Evolutionary conservation across 2,329 filamentous ascomycete species (phyloP), one percentile per base, ranked within the genome.

Genomic region (Aspergillus pseudotamarii): DNA sequence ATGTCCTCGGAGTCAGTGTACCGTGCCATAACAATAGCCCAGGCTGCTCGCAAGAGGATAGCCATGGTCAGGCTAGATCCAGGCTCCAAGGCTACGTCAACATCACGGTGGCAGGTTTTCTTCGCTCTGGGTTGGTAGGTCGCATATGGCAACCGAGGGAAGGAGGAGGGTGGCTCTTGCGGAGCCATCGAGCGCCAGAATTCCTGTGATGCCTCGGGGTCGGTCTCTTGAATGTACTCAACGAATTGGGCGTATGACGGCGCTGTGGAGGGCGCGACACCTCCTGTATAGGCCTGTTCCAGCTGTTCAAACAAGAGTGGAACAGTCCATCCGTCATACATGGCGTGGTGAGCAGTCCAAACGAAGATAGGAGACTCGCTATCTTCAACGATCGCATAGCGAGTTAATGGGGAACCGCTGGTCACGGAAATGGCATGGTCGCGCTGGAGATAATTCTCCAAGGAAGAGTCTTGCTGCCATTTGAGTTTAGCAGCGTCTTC

Each of bases 381-480:
- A 12, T 55, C 41, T 3, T 41, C 36, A 32, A 59, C 36, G 12
- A 64, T 46, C 4, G 55, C 64, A 23, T 59, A 59, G 19, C 64
- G 61, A 6, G 50, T 59, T 10, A 64, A 41, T 6, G 41, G 50
- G 14, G 53, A 30, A n/a, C 57, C 55, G 4, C 16, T 32, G 12
- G 34, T 38, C 43, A 66, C 59, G 12, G 61, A 28, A 11, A 70
- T 61, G 78, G 74, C 9, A 64, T 73, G 6, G 59, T 79, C 8
- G 80, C 76, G 6, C 81, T 81, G 59, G 77, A 69, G 3, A 70
- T 75, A 67, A 77, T 59, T 46, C 14, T 57, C 50, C 4, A 61
- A 51, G 11, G 48, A 56, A 34, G 61, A 61, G 12, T 53, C 58
- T n/a, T 34, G 51, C 57, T 55, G 68, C 72, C 71, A 76, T 16